Evolutionary conservation across 2,329 filamentous ascomycete genomes (phyloP).

Genomic region (Plectosphaerella sp.): DNA sequence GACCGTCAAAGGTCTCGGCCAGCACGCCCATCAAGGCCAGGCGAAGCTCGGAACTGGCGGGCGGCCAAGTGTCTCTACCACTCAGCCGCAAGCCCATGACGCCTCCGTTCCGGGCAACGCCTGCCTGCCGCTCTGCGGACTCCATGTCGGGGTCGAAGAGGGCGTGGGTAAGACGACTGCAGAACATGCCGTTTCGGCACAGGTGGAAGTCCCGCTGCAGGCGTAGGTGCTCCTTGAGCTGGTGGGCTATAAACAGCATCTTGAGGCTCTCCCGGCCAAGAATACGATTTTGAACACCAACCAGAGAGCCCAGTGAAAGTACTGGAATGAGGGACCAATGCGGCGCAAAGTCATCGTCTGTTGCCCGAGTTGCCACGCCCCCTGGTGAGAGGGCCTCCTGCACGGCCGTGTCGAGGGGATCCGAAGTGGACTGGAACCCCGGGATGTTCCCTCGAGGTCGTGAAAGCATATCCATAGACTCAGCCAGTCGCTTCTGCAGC

Average conservation of each 20-base stretch:
- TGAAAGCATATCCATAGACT: conserved; percentile 45
- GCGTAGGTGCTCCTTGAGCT: conserved; percentile 66
- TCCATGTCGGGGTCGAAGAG: conserved; percentile 82
- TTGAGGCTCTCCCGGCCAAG: conserved; percentile 72
- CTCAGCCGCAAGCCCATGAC: conserved; percentile 80
- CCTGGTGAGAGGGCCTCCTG: conserved; percentile 26
- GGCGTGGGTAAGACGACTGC: conserved; percentile 72
- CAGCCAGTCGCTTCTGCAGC: conserved; percentile 42
- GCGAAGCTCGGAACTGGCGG: conserved; percentile 87
- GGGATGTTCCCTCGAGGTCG: conserved; percentile 16
- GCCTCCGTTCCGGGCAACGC: conserved; percentile 63
- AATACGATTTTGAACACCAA: conserved; percentile 69
- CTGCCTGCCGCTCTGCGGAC: conserved; percentile 68
- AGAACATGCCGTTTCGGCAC: conserved; percentile 79
- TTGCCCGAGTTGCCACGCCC: conserved; percentile 2
- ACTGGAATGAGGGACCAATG: conserved; percentile 60
- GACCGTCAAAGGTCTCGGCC: conserved; percentile 61
- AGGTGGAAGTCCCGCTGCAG: conserved; percentile 79
- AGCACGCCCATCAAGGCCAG: conserved; percentile 84
- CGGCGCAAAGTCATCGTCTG: conserved; percentile 33
- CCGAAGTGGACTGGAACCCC: conserved; percentile 3
- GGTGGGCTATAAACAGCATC: conserved; percentile 71
- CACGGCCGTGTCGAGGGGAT: conserved; percentile 14
- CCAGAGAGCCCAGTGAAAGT: conserved; percentile 71
- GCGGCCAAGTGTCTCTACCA: conserved; percentile 83